Percentiles rank a stretch among this genome's conserved stretches.
Conservation (phyloP, 2,329 filamentous ascomycete species). For the Trichothecium sympodiale region DNA sequence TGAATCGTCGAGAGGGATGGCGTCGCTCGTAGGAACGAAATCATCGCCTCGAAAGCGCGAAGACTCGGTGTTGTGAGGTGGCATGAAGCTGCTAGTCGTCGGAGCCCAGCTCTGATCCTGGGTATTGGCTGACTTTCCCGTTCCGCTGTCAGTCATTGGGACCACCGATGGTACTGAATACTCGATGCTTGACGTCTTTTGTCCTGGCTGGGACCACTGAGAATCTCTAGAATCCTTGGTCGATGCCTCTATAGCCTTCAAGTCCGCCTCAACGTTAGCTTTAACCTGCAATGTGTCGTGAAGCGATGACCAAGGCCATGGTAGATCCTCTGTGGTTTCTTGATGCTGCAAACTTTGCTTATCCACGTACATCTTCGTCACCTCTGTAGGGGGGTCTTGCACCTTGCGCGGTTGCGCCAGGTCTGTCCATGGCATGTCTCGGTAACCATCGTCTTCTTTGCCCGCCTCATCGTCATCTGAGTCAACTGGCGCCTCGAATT, state of each 20-base stretch:
- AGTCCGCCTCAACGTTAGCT: neutral
- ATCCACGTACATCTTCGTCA: neutral
- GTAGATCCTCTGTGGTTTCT: no score
- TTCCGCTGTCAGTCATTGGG: neutral
- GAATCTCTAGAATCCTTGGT: neutral
- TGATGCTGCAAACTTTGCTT: neutral
- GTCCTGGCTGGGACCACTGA: neutral
- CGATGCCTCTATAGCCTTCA: neutral
- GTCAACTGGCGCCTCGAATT: conserved; percentile 60
- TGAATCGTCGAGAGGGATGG: no score
- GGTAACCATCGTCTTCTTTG: conserved; percentile 50
- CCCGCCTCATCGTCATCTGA: conserved; percentile 42
- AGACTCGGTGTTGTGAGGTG: no score
- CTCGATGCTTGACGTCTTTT: neutral
- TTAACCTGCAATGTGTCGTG: neutral
- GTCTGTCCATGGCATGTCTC: conserved; percentile 48
- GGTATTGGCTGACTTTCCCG: neutral
- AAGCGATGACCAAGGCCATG: no score
- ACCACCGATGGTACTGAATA: neutral
- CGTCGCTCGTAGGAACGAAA: no score
- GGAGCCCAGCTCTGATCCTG: neutral
- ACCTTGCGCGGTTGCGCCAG: conserved; percentile 60
- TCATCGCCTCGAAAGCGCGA: no score
- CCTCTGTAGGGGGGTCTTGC: conserved; percentile 17
- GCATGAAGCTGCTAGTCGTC: conserved; percentile 1